Base-by-base conservation (phyloP, 208 protist genomes). In the Leishmania martiniquensis region DNA sequence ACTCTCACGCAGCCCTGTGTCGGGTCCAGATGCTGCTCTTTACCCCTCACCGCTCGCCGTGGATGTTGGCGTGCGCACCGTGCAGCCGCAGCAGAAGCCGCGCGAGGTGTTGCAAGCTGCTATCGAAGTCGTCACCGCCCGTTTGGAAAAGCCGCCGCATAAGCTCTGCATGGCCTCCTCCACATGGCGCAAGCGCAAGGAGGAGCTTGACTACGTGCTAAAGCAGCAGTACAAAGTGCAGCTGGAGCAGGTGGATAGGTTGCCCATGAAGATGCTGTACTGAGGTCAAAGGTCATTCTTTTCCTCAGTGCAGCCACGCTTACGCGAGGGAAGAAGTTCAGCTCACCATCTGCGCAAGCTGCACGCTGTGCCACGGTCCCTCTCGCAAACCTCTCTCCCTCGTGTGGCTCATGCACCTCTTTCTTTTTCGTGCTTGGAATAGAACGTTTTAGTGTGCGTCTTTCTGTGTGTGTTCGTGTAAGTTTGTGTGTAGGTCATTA, bases 221-320 rank as follows among this genome's bases (percentile, higher is more conserved):
- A 39, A 74, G 69, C 72, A 91, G 67, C 81, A 89, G 52, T 93
- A 92, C 74, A 45, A 77, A 1, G 87, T 93, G 32, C 77, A 82
- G 20, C 52, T 91, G 13, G 83, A 83, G 10, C 65, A 89, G 47
- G 85, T 87, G 25, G 47, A 77, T 25, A 65, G 73, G 39, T 77
- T 93, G 49, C 55, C 49, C 25, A 10, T 12, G 17, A 68, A 78
- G 57, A 12, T 60, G 17, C 32, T 63, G 1, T 68, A 55, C 25
- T 81, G 44, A 34, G 34, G 6, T n/a, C 73, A 10, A 66, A 34
- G 29, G 39, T 44, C 72, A 32, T 25, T 66, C n/a, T 51, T 44
- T 54, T n/a, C 37, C 3, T 74, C 44, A 9, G 1, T 72, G 22
- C 52, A 37, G 17, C 39, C 44, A 32, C 49, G 17, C 44, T 34